A percentile compares a stretch with the other conserved stretches of the same genome.
phyloP scores from a whole-genome alignment of 495 filamentous ascomycete genomes.

The Talaromyces trachyspermus region DNA sequence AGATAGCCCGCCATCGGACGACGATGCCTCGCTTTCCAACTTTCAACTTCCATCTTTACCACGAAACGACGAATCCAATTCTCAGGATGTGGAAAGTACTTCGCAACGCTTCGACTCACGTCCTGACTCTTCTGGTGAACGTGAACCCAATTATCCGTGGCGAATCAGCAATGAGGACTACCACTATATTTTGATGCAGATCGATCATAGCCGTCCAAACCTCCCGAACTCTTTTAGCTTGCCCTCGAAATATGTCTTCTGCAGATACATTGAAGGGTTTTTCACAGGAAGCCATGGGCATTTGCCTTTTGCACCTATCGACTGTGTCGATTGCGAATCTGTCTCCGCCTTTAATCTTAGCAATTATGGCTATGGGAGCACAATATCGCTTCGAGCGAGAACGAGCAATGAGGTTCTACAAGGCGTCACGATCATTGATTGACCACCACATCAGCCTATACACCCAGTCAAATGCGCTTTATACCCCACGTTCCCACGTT shows the following conservation, averaged over 20 bases:
- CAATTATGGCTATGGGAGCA: constrained; percentile 4
- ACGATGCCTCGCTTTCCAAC: constrained; percentile 6
- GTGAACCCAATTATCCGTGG: constrained; percentile 3
- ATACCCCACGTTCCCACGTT: constrained; percentile 4
- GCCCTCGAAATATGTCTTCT: constrained; percentile 5
- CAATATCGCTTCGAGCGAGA: constrained; percentile 6
- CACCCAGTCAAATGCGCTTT: constrained; percentile 2
- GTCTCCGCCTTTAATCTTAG: constrained; percentile 1
- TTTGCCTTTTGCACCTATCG: constrained; percentile 4
- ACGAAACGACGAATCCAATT: constrained; percentile 7
- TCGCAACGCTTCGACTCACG: not conserved
- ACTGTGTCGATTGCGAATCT: constrained; percentile 4
- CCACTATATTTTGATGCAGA: not conserved
- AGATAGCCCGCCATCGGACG: constrained; percentile 3
- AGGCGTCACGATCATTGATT: constrained; percentile 6
- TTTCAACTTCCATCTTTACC: constrained; percentile 5
- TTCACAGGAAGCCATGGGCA: constrained; percentile 5
- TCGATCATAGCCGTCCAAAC: constrained; percentile 1
- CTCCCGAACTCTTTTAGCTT: constrained; percentile 1
- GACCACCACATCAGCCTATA: constrained; percentile 1
- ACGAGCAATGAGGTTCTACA: constrained; percentile 4
- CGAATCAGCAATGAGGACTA: constrained; percentile 6
- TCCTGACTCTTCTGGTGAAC: not conserved
- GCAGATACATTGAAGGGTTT: constrained; percentile 5
- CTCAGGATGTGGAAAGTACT: constrained; percentile 2